phyloP scores from a whole-genome alignment of 148 eudicot genomes.

The Rhododendron molle region DNA sequence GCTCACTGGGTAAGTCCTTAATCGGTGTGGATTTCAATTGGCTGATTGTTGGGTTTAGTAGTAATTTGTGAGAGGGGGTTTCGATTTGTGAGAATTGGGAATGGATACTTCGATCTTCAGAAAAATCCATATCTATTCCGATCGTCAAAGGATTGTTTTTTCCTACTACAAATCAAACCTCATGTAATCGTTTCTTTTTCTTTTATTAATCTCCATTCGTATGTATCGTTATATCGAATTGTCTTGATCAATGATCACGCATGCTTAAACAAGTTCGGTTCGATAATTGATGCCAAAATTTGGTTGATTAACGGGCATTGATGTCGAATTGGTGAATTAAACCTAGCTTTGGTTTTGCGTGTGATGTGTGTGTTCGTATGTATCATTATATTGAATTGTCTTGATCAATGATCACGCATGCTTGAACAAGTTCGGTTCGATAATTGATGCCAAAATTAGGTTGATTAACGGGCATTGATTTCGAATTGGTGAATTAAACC shows the following conservation, averaged over 20 bases:
- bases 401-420: constrained; percentile 14
- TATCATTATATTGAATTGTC: background rate
- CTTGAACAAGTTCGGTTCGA: background rate
- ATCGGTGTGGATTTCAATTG: too few species aligned
- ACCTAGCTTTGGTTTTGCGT: constrained; percentile 1
- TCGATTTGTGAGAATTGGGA: too few species aligned
- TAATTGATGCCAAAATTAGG: background rate
- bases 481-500: constrained; percentile 3
- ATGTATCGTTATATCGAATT: background rate
- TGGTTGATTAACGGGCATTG: background rate
- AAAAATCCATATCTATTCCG: too few species aligned
- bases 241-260: constrained; percentile 14
- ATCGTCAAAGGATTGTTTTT: too few species aligned
- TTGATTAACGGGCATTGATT: background rate
- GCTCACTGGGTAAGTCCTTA: too few species aligned
- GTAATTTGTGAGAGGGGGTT: too few species aligned
- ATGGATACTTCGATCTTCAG: too few species aligned
- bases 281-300: background rate
- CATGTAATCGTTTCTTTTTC: too few species aligned
- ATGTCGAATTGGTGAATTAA: background rate
- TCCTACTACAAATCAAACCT: too few species aligned
- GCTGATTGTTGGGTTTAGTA: too few species aligned
- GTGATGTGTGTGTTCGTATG: background rate
- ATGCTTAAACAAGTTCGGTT: background rate
- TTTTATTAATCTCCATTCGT: background rate